phyloP scores from a whole-genome alignment of 1,284 basidiomycete genomes.

The Trichosporon sp. region DNA sequence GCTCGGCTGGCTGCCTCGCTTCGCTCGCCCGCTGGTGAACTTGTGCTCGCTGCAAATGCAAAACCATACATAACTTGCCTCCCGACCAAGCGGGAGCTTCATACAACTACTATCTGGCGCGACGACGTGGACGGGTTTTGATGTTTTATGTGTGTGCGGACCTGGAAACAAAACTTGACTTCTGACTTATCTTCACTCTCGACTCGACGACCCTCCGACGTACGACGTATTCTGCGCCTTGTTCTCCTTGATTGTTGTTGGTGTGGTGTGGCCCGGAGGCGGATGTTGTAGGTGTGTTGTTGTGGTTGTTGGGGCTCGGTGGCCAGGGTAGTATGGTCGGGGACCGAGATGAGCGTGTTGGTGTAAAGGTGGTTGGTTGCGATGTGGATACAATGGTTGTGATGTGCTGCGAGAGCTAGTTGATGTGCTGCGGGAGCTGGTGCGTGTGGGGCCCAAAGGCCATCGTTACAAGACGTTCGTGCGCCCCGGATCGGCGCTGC shows the following conservation, averaged over 20 bases:
- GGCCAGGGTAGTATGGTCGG: background rate
- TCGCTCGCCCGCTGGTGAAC: too few relatives aligned
- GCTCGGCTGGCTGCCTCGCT: too few relatives aligned
- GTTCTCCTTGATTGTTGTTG: background rate
- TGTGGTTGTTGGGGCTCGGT: too few relatives aligned
- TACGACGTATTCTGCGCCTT: background rate
- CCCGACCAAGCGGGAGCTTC: slow-evolving; percentile 11
- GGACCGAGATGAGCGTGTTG: slow-evolving; percentile 1
- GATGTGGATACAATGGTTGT: slow-evolving; percentile 15
- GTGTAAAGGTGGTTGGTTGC: background rate
- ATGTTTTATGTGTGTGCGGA: background rate
- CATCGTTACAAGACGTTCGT: background rate
- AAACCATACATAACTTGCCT: slow-evolving; percentile 11
- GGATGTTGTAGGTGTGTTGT: too few relatives aligned
- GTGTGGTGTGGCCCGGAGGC: too few relatives aligned
- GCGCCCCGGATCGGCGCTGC: background rate
- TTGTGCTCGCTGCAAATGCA: background rate
- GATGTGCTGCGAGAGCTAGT: background rate
- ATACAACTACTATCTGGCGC: slow-evolving; percentile 2
- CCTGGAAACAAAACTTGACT: background rate
- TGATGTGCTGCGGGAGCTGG: background rate
- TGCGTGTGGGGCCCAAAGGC: slow-evolving; percentile 3
- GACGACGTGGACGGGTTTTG: background rate
- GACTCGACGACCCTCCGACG: slow-evolving; percentile 1
- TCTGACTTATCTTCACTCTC: background rate